Percentiles rank a stretch among this genome's conserved stretches.
Evolutionary conservation across 768 basidiomycete genomes (phyloP).

Genomic region (Hirschioporus abietinus): DNA sequence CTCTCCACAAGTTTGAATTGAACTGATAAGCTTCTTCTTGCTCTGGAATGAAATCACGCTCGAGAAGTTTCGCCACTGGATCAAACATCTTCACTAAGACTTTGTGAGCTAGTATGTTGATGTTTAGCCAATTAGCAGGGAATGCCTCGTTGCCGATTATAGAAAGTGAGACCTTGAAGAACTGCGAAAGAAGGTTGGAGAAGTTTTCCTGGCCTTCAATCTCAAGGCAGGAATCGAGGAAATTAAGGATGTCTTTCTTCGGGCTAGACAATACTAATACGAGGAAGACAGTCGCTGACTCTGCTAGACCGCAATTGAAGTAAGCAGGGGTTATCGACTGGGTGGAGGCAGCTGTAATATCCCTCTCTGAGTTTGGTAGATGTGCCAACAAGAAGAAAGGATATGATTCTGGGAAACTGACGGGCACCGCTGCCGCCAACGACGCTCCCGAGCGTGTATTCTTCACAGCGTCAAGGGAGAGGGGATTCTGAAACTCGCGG

Average conservation of each 20-base stretch:
- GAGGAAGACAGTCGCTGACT: conserved; percentile 80
- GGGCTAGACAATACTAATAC: conserved; percentile 79
- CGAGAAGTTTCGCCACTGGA: conserved; percentile 70
- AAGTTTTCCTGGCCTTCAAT: conserved; percentile 87
- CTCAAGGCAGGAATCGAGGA: conserved; percentile 75
- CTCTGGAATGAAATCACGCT: conserved; percentile 73
- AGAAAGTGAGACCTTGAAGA: conserved; percentile 77
- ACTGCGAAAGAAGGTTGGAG: conserved; percentile 58
- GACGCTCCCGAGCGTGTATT: conserved; percentile 56
- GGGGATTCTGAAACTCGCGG: conserved; percentile 69
- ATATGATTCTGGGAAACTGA: conserved; percentile 91
- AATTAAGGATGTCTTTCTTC: conserved; percentile 67
- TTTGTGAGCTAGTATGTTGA: conserved; percentile 83
- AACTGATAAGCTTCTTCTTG: conserved; percentile 61
- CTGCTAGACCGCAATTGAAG: conserved; percentile 77
- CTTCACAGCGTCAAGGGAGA: conserved; percentile 64
- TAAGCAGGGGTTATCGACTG: conserved; percentile 40
- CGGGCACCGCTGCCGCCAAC: conserved; percentile 53
- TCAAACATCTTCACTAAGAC: conserved; percentile 87
- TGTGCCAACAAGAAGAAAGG: conserved; percentile 80
- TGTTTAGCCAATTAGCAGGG: conserved; percentile 87
- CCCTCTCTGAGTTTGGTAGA: conserved; percentile 49
- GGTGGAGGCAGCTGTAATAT: conserved; percentile 35
- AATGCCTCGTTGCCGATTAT: conserved; percentile 86
- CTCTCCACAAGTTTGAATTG: conserved; percentile 74